Conservation (phyloP, 2,329 filamentous ascomycete species). For the Pseudopyricularia cyperi region DNA sequence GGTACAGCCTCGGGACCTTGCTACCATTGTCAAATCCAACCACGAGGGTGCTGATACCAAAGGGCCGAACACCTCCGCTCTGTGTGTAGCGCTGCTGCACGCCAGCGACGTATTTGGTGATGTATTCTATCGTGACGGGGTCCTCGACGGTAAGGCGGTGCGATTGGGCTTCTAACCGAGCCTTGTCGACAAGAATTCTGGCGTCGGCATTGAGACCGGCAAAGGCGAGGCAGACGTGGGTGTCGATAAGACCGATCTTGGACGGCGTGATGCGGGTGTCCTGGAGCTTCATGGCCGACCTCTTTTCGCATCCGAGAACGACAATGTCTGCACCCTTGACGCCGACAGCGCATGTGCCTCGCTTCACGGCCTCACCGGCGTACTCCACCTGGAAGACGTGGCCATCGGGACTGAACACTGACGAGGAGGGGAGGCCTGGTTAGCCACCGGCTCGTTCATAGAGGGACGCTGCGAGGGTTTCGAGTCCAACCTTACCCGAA, state of each 20-base stretch:
- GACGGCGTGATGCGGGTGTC: slow-evolving; percentile 98
- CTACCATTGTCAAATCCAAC: slow-evolving; percentile 97
- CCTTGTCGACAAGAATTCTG: slow-evolving; percentile 96
- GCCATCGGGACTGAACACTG: slow-evolving; percentile 68
- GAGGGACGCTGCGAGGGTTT: slow-evolving; percentile 12
- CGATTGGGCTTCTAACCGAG: slow-evolving; percentile 90
- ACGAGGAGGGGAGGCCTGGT: slow-evolving; percentile 1
- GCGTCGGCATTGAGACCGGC: slow-evolving; percentile 96
- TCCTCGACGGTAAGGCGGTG: slow-evolving; percentile 96
- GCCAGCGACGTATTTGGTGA: slow-evolving; percentile 95
- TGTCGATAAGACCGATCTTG: slow-evolving; percentile 88
- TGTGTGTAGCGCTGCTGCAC: slow-evolving; percentile 99
- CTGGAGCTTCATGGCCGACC: slow-evolving; percentile 98
- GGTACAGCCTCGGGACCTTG: slow-evolving; percentile 79
- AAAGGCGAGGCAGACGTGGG: slow-evolving; percentile 92
- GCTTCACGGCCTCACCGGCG: slow-evolving; percentile 94
- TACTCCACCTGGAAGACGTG: slow-evolving; percentile 99
- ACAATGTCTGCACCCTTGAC: slow-evolving; percentile 93
- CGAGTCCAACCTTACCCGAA: slow-evolving; percentile 60
- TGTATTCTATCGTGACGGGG: slow-evolving; percentile 96
- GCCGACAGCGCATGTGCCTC: slow-evolving; percentile 96
- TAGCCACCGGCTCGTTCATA: background rate
- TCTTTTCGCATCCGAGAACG: slow-evolving; percentile 95
- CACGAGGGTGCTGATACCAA: slow-evolving; percentile 94
- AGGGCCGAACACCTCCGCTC: slow-evolving; percentile 95